Base-by-base conservation (phyloP, 2,329 filamentous ascomycete genomes). In the Thermoascus crustaceus region DNA sequence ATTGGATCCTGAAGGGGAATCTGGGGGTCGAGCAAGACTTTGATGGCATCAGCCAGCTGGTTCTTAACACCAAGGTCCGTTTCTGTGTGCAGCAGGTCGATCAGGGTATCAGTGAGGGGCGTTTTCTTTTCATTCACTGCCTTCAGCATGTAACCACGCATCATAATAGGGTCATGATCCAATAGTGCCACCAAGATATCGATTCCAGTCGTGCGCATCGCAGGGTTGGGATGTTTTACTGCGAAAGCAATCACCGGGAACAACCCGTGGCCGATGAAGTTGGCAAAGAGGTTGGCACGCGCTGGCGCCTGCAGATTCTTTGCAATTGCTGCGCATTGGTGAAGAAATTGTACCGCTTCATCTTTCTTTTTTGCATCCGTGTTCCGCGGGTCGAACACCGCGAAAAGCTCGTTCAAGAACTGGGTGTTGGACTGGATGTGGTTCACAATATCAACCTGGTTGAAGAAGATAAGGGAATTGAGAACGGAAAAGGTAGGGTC, bases 401-500 rank as follows among this genome's bases (percentile, higher is more conserved):
- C 74, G 57, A 96, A 98, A 3, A 96, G 72, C 43, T 95, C 85
- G 46, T 78, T 80, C 18, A 96, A 67, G 52, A 94, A 95, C 2
- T 66, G 64, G 1, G 69, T 69, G 50, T 94, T 94, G 17, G 72
- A 73, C 60, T 95, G 88, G n/a, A 98, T 72, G 61, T 96, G 85
- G 54, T 89, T 85, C 32, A 98, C 82, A 54, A 98, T 95, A 54
- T 96, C 91, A 50, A 96, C 88, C 66, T 98, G 91, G 65, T 96
- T 91, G 72, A 94, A 98, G 68, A 95, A 98, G 48, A 98, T 98
- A 49, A 96, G 75, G 33, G 87, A 94, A 64, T 96, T 98, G 45
- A 98, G 78, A 17, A 96, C 88, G 16, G 86, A 94, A 60, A 96
- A 98, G 13, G 91, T 98, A 32, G 89, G 89, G 58, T 98, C 91